Evolutionary conservation across 2,329 filamentous ascomycete genomes (phyloP), one percentile per base, ranked within the genome.

Genomic region (Dactylellina parvicollis): DNA sequence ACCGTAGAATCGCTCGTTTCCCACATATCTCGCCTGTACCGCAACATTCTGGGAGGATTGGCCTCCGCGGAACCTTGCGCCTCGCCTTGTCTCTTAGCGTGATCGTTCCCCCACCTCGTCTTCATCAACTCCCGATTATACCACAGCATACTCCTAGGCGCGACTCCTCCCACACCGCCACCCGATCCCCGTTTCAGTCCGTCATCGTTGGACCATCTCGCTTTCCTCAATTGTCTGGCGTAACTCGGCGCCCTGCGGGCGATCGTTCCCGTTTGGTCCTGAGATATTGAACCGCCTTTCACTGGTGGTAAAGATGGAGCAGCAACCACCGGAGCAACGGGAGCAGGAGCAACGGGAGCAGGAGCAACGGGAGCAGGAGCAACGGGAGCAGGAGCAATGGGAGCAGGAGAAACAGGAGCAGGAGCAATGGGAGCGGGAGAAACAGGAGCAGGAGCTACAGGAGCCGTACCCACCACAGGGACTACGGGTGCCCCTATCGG

Each of bases 111-210:
- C 34, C 34, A 38, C 12, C 34, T 38, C 34, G 34, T 14, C 34
- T 14, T 38, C 34, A 38, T 38, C 9, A 50, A n/a, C 14, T 12
- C 47, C n/a, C 47, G 47, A 8, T 50, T 54, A 18, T 54, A 54
- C 5, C 28, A 16, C 12, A 54, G 28, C 20, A 10, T 22, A 20
- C 26, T 14, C 1, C 7, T 22, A 4, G 44, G 44, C 26, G 40
- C 7, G 22, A 22, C 20, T 18, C 3, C 20, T 47, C 20, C 5
- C 12, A 5, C 12, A 5, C 30, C 30, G 30, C 12, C 12, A 12
- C 12, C 30, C 12, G 12, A 9, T 38, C 16, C 16, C 12, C 10
- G 34, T 30, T 10, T 7, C 16, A 12, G 10, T 9, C 26, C 10
- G 44, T 47, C 9, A 28, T 44, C 14, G n/a, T 5, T 32, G 5